These are phyloP conservation scores for Amyloporia xantha DNA, from an alignment of 768 basidiomycete species.

Conservation along the genomic window DNA sequence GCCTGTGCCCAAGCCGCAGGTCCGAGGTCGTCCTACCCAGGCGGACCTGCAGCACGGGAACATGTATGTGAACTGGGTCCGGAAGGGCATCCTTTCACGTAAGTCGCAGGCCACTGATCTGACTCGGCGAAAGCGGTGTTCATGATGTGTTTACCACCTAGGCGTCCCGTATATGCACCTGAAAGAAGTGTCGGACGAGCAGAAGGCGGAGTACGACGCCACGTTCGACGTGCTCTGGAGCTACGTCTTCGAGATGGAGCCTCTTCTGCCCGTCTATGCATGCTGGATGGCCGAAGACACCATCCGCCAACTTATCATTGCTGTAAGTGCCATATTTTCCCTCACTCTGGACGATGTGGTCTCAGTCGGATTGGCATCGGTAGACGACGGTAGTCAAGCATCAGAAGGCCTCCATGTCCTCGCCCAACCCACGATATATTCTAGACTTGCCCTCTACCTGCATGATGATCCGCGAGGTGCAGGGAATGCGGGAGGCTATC, in stretches of 20 bases:
- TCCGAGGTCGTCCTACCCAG: constrained; percentile 1
- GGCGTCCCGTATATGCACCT: not conserved
- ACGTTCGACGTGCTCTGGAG: constrained; percentile 3
- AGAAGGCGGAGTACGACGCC: not conserved
- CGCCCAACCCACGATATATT: not conserved
- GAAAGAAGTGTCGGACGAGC: not conserved
- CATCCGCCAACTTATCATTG: not conserved
- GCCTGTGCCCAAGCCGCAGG: constrained; percentile 1
- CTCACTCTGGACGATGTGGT: not conserved
- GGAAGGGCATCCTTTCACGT: constrained; percentile 1
- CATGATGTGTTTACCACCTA: not conserved
- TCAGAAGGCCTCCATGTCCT: not conserved
- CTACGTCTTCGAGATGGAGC: constrained; percentile 2
- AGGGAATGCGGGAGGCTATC: not conserved
- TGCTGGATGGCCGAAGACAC: constrained; percentile 3
- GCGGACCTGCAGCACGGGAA: not conserved
- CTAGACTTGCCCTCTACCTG: not conserved
- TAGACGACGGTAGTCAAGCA: constrained; percentile 1
- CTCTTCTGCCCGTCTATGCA: constrained; percentile 2
- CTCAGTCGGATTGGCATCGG: not conserved
- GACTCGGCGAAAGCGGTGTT: not conserved
- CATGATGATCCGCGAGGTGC: not conserved
- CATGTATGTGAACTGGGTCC: constrained; percentile 1
- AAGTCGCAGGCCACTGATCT: not conserved
- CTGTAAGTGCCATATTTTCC: not conserved